Percentiles rank a stretch among this genome's conserved stretches.
Evolutionary conservation across 2,329 filamentous ascomycete species (phyloP).

Genomic region (Rhynchosporium secalis): DNA sequence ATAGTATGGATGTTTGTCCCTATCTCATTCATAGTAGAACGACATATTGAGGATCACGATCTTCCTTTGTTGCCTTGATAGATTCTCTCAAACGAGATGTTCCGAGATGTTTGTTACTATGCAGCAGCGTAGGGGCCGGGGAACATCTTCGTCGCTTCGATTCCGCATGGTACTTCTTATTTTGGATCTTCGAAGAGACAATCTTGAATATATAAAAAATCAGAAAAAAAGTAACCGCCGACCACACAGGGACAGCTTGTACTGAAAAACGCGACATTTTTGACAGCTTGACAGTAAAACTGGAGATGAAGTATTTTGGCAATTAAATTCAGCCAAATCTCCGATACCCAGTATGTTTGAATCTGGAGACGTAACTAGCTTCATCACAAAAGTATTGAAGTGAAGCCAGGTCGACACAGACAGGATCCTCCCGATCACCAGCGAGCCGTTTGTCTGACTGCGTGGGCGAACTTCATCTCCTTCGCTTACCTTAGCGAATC

Average conservation of each 20-base stretch:
- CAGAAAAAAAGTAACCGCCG: constrained; percentile 2
- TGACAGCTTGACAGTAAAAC: background rate
- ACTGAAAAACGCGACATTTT: background rate
- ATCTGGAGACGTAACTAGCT: background rate
- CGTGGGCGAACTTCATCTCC: background rate
- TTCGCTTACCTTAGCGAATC: background rate
- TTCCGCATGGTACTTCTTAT: constrained; percentile 36
- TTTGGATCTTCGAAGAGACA: constrained; percentile 33
- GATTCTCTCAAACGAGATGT: constrained; percentile 40
- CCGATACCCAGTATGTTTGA: background rate
- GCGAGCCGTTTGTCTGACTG: too few relatives aligned
- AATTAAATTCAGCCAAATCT: background rate
- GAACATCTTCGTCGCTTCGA: constrained; percentile 38
- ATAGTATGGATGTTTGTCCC: constrained; percentile 35
- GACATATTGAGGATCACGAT: constrained; percentile 41
- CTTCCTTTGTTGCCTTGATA: constrained; percentile 40
- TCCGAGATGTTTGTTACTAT: constrained; percentile 39
- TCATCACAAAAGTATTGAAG: too few relatives aligned
- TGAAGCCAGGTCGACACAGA: too few relatives aligned
- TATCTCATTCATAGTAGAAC: constrained; percentile 38
- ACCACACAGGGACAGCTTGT: background rate
- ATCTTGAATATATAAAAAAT: constrained; percentile 32
- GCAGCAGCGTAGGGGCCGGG: constrained; percentile 37
- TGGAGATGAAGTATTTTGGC: background rate
- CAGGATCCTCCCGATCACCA: too few relatives aligned